Percentiles rank a stretch among this genome's conserved stretches.
phyloP scores from a whole-genome alignment of 306 rosid genomes.

The Corylus americana region DNA sequence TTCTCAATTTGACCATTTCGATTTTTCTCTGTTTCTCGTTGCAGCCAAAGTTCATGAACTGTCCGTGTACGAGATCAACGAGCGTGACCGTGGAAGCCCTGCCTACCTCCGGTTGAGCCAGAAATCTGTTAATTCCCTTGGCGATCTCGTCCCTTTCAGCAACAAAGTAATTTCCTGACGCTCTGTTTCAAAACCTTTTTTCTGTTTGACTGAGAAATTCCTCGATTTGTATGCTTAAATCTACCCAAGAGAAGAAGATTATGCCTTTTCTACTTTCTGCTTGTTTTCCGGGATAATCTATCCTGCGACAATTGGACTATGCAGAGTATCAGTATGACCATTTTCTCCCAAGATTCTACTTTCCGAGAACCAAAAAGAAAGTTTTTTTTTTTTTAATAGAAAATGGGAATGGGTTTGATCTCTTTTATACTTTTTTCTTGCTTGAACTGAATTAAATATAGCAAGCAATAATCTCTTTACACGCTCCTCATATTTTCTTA shows the following conservation, averaged over 20 bases:
- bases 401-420: no score
- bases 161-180: constrained; percentile 48
- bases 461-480: not conserved
- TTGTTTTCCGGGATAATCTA: not conserved
- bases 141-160: constrained; percentile 71
- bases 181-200: not conserved
- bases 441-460: not conserved
- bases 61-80: constrained; percentile 66
- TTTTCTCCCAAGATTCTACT: no score
- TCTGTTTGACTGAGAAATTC: not conserved
- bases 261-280: not conserved
- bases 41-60: constrained; percentile 65
- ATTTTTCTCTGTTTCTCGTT: constrained; percentile 16
- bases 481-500: not conserved
- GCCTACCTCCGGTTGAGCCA: constrained; percentile 66
- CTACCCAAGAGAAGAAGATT: not conserved
- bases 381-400: no score
- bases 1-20: constrained; percentile 23
- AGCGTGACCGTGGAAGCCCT: constrained; percentile 70
- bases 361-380: no score
- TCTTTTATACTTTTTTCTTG: no score
- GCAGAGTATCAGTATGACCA: not conserved
- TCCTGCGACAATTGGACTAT: not conserved
- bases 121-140: constrained; percentile 59
- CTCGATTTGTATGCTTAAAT: not conserved